Evolutionary conservation across 169 alveolate species (phyloP).

Genomic region (Plasmodium cynomolgi): DNA sequence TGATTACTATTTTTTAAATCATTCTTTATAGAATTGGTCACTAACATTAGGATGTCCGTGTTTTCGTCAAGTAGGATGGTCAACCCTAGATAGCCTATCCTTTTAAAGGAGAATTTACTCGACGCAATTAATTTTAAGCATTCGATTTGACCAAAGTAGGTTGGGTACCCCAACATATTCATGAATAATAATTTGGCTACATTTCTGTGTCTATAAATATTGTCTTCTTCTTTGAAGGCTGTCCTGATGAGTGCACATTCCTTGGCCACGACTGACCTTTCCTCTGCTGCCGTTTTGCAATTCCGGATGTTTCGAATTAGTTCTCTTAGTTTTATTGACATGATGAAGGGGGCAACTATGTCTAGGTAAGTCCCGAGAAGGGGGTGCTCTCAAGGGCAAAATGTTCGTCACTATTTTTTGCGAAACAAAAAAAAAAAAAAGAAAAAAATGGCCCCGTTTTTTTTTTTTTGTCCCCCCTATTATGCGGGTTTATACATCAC

Average conservation of each 20-base stretch:
- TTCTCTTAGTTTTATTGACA: conserved; percentile 94
- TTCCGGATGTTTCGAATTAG: conserved; percentile 97
- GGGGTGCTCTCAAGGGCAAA: neutral
- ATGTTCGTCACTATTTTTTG: neutral
- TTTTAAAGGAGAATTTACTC: conserved; percentile 93
- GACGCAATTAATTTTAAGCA: conserved; percentile 98
- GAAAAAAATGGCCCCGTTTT: too few relatives aligned
- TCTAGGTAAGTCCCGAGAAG: neutral
- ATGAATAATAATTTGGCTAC: conserved; percentile 98
- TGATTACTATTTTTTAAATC: conserved; percentile 95
- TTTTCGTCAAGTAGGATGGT: conserved; percentile 97
- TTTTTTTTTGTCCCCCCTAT: neutral
- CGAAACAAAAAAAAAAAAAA: neutral
- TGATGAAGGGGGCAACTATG: neutral
- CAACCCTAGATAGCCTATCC: conserved; percentile 98
- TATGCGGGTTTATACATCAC: neutral
- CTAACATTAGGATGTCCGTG: conserved; percentile 97
- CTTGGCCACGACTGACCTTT: conserved; percentile 97
- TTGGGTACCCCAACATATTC: conserved; percentile 97
- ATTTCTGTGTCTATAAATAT: conserved; percentile 93
- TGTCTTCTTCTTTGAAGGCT: conserved; percentile 92
- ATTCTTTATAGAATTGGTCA: conserved; percentile 97
- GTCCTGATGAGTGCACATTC: conserved; percentile 99
- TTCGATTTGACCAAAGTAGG: conserved; percentile 98
- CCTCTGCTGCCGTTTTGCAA: conserved; percentile 99